Evolutionary conservation across 2,329 filamentous ascomycete genomes (phyloP).

Genomic region (Fusarium dlaminii): DNA sequence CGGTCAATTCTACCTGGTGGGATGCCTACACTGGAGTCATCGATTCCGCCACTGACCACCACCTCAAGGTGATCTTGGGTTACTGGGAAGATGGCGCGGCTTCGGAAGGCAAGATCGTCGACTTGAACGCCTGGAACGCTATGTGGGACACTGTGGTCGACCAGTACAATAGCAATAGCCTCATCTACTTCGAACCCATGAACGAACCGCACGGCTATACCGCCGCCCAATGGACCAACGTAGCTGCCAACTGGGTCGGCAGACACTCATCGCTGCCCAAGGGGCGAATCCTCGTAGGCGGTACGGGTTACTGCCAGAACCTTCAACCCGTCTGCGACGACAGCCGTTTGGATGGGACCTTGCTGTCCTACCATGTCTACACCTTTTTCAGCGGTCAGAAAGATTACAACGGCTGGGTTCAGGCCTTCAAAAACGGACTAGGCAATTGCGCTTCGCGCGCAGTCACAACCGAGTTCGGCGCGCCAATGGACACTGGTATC

Average conservation of each 20-base stretch:
- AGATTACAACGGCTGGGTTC: not conserved
- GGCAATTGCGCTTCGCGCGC: not conserved
- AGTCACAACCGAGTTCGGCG: not conserved
- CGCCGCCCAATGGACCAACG: not conserved
- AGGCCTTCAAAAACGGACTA: not conserved
- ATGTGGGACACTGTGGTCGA: not conserved
- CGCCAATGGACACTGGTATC: not conserved
- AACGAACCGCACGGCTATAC: not conserved
- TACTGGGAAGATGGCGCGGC: not conserved
- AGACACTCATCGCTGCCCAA: not conserved
- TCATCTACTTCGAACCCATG: not conserved
- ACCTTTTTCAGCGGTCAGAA: not conserved
- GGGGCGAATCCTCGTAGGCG: not conserved
- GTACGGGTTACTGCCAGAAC: not conserved
- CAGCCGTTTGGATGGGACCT: not conserved
- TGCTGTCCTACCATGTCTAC: not conserved
- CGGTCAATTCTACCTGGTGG: not conserved
- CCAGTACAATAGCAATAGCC: not conserved
- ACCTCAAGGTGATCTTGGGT: not conserved
- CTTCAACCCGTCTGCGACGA: not conserved
- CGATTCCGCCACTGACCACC: not conserved
- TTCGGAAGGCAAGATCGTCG: not conserved
- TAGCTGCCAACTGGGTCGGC: not conserved
- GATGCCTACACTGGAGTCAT: not conserved
- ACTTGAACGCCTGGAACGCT: not conserved